Evolutionary conservation across 371 early-diverging fungal species (phyloP), one percentile per base, ranked within the genome.

Genomic region (Actinomortierella ambigua): DNA sequence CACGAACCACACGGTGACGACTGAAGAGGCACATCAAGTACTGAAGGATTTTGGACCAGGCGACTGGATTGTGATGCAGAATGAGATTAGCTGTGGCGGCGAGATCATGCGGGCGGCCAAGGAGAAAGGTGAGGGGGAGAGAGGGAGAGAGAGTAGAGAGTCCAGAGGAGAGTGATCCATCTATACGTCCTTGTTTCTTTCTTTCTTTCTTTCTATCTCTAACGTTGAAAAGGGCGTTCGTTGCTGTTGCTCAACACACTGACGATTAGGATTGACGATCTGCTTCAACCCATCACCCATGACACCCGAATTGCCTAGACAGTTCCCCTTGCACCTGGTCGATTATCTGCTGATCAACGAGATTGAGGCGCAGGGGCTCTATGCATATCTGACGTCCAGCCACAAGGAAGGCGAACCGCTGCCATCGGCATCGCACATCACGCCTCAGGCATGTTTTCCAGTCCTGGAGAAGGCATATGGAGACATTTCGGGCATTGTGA

Each of bases 241-340:
- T 44, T 13, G 44, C 13, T 13, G 13, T 15, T 44, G n/a, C 44
- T 44, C 20, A 13, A 44, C 44, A n/a, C n/a, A n/a, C n/a, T n/a
- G n/a, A n/a, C n/a, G n/a, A n/a, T n/a, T n/a, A 83, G 89, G 86
- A 2, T 56, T 95, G 67, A 83, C 78, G 40, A 81, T 94, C 1
- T 75, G 90, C 48, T 90, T 93, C 73, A 97, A 97, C 68, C 95
- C 97, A 1, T 93, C 97, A 5, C 97, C 97, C 18, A 81, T 94
- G 68, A 81, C 88, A 11, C 51, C 80, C 11, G 77, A 82, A 23
- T 63, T 92, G 42, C 61, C 85, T 13, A 46, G 77, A 0, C 68
- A 68, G n/a, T 82, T 84, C 60, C 85, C 87, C 0, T 69, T 92
- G 55, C 82, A 90, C 27, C 65, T 81, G 43, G 90, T 90, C 3